A percentile compares a stretch with the other conserved stretches of the same genome.
These are phyloP conservation scores for Parathielavia hyrcaniae DNA, from an alignment of 495 filamentous ascomycete species.

Conservation along the genomic window DNA sequence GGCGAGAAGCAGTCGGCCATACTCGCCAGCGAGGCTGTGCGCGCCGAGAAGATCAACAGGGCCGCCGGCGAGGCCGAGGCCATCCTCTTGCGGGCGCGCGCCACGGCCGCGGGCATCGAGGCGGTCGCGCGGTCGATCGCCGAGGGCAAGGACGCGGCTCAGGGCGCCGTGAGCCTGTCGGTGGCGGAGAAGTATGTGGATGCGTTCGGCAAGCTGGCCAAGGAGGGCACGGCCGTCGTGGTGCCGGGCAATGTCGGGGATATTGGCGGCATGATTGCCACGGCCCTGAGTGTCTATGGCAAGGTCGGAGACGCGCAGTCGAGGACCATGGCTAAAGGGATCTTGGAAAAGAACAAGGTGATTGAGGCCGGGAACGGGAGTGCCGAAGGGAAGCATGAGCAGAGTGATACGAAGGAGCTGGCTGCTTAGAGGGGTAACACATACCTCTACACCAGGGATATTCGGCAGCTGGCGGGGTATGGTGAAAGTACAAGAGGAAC, in stretches of 20 bases:
- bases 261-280: constrained; percentile 94
- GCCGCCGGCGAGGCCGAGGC: constrained; percentile 90
- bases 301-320: constrained; percentile 85
- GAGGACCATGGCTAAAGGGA: constrained; percentile 54
- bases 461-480: neutral
- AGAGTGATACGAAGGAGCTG: neutral
- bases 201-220: constrained; percentile 83
- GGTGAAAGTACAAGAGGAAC: neutral
- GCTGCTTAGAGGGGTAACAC: neutral
- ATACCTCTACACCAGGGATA: neutral
- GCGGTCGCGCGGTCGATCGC: constrained; percentile 70
- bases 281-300: constrained; percentile 89
- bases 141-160: constrained; percentile 63
- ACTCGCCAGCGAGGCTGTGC: constrained; percentile 87
- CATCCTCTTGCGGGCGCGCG: constrained; percentile 75
- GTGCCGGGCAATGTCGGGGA: constrained; percentile 98
- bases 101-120: constrained; percentile 83
- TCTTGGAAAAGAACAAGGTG: constrained; percentile 27
- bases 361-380: neutral
- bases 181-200: constrained; percentile 98
- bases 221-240: constrained; percentile 88
- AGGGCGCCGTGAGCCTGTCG: constrained; percentile 72
- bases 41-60: constrained; percentile 83
- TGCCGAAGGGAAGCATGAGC: neutral
- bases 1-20: constrained; percentile 94